phyloP scores from a whole-genome alignment of 768 basidiomycete genomes.

The Serendipita sp. region DNA sequence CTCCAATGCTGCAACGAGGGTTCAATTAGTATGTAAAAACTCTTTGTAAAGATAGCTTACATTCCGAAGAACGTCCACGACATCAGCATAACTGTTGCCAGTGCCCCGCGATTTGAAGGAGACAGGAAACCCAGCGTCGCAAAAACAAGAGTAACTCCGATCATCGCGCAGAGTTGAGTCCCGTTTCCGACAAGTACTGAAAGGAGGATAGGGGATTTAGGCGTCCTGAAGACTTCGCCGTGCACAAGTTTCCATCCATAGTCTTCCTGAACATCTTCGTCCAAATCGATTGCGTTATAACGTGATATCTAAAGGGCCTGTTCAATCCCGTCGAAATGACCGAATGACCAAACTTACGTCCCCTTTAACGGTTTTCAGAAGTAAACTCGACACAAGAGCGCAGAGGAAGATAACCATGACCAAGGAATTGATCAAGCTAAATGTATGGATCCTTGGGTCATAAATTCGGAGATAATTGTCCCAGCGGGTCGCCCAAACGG shows the following conservation, averaged over 20 bases:
- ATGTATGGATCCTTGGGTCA: conserved; percentile 82
- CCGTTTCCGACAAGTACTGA: conserved; percentile 86
- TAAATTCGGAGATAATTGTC: conserved; percentile 91
- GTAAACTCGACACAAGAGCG: conserved; percentile 83
- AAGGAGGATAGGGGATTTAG: conserved; percentile 56
- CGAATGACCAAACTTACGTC: conserved; percentile 38
- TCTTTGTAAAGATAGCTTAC: conserved; percentile 23
- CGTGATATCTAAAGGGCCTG: conserved; percentile 46
- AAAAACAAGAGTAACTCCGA: conserved; percentile 77
- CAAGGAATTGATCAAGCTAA: conserved; percentile 82
- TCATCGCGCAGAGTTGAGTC: conserved; percentile 72
- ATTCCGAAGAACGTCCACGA: conserved; percentile 89
- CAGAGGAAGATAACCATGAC: conserved; percentile 85
- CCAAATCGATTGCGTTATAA: conserved; percentile 85
- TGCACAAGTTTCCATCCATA: conserved; percentile 98
- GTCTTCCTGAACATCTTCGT: conserved; percentile 96
- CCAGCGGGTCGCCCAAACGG: conserved; percentile 90
- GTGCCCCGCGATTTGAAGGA: conserved; percentile 85
- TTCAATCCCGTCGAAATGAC: background rate
- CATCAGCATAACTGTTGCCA: conserved; percentile 87
- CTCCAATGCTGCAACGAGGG: conserved; percentile 43
- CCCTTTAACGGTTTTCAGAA: conserved; percentile 68
- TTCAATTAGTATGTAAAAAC: conserved; percentile 3
- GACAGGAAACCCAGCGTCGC: conserved; percentile 86
- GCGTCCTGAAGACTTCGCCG: conserved; percentile 86